Evolutionary conservation across 2,329 filamentous ascomycete genomes (phyloP).

Genomic region (Zymoseptoria crescenta): DNA sequence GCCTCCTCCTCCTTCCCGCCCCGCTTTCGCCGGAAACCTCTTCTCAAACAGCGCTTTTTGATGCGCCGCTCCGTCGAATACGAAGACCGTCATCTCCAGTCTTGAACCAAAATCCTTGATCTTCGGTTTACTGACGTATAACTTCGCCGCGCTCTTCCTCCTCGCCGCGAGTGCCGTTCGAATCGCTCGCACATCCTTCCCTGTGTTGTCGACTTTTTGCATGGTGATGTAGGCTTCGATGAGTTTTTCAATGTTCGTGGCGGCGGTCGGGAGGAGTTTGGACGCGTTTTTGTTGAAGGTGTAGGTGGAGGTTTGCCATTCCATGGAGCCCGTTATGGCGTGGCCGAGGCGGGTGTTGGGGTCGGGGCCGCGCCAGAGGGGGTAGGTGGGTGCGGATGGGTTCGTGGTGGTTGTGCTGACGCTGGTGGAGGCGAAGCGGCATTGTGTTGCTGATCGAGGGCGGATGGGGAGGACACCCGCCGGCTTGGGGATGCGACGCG

Average conservation of each 20-base stretch:
- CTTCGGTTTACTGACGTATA: slow-evolving; percentile 18
- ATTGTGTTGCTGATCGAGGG: slow-evolving; percentile 9
- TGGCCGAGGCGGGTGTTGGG: slow-evolving; percentile 11
- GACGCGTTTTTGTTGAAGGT: slow-evolving; percentile 21
- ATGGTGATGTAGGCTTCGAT: slow-evolving; percentile 17
- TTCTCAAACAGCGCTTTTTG: background rate
- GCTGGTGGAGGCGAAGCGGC: slow-evolving; percentile 6
- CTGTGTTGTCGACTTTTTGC: slow-evolving; percentile 14
- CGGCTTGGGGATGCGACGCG: slow-evolving; percentile 6
- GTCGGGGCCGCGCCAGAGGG: slow-evolving; percentile 14
- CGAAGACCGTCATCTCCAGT: slow-evolving; percentile 19
- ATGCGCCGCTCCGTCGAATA: slow-evolving; percentile 13
- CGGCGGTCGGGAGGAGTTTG: slow-evolving; percentile 17
- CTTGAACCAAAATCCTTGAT: slow-evolving; percentile 22
- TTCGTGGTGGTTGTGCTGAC: slow-evolving; percentile 5
- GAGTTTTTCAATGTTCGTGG: slow-evolving; percentile 18
- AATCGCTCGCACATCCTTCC: slow-evolving; percentile 15
- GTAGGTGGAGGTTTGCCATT: slow-evolving; percentile 23
- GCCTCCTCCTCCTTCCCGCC: background rate
- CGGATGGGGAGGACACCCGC: slow-evolving; percentile 8
- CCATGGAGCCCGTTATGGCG: slow-evolving; percentile 19
- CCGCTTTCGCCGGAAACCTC: slow-evolving; percentile 1
- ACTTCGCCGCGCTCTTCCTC: slow-evolving; percentile 18
- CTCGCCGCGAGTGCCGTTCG: slow-evolving; percentile 14
- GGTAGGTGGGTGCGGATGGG: slow-evolving; percentile 2